Percentiles rank a stretch among this genome's conserved stretches.
Conservation (phyloP, 1,284 basidiomycete species). For the Wolfiporia cocos region DNA sequence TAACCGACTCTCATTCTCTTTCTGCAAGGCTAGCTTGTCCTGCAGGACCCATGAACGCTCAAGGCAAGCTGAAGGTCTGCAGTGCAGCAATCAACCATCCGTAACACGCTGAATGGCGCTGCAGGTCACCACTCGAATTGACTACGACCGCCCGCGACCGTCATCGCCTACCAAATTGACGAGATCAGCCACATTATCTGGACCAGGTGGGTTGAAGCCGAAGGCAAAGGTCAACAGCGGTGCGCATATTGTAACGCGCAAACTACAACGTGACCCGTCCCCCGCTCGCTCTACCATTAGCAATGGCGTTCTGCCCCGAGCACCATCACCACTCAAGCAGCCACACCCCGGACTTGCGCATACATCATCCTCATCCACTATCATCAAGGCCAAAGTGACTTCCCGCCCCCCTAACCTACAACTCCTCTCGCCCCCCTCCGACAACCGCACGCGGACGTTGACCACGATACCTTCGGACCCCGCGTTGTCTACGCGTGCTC, state of each 20-base stretch:
- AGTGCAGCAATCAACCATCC: background rate
- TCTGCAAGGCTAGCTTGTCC: conserved; percentile 5
- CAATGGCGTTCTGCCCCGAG: conserved; percentile 23
- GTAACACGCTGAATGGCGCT: conserved; percentile 16
- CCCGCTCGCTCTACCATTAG: conserved; percentile 13
- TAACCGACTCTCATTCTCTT: background rate
- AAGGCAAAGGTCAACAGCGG: conserved; percentile 58
- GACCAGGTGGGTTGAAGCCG: conserved; percentile 34
- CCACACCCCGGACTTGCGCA: conserved; percentile 19
- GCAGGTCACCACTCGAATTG: conserved; percentile 31
- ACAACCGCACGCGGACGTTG: conserved; percentile 22
- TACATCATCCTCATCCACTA: conserved; percentile 24
- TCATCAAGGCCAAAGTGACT: conserved; percentile 49
- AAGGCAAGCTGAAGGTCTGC: conserved; percentile 26
- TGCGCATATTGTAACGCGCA: conserved; percentile 39
- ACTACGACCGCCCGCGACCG: conserved; percentile 32
- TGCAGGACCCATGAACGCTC: conserved; percentile 19
- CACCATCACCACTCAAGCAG: conserved; percentile 38
- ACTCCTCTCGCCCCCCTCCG: conserved; percentile 22
- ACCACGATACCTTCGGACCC: conserved; percentile 15
- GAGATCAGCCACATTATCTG: conserved; percentile 29
- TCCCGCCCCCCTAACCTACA: conserved; percentile 28
- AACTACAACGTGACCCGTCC: conserved; percentile 25
- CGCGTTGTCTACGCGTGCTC: conserved; percentile 7
- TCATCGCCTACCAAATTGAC: conserved; percentile 45